Evolutionary conservation across 2,329 filamentous ascomycete genomes (phyloP), one percentile per base, ranked within the genome.

Genomic region (Microthyrium microscopicum): DNA sequence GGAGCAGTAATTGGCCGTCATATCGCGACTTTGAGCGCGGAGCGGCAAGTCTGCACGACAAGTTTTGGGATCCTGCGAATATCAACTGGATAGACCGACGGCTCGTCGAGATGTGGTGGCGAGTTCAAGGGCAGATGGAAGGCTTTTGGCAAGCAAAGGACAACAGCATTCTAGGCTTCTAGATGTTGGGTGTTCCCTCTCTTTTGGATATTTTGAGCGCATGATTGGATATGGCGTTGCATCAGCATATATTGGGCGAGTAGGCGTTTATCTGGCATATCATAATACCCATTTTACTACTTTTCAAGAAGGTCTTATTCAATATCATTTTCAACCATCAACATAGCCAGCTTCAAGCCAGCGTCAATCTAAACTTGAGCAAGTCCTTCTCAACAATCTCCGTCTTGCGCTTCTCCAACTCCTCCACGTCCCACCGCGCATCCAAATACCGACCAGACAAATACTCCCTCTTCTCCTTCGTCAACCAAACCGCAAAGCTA

Each of bases 31-130:
- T 27, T 8, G 29, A 31, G 22, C 24, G 19, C 4, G 26, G 34
- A 12, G 28, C 26, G 15, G 34, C 34, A 7, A 33, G 16, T n/a
- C 20, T 39, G 13, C 37, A 39, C 21, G 37, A 37, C 16, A 37
- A 37, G 17, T 39, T 37, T 20, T 39, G 37, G 37, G 31, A 36
- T 15, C 11, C 9, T 18, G 16, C 9, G 13, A 36, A 36, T 37
- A 30, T 22, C 19, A 18, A 15, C 3, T 26, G 31, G 29, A 21
- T 37, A 19, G 31, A 35, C 11, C 12, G 25, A 20, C 16, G 17
- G 18, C 13, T 37, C 6, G 35, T 37, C n/a, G 31, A 37, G 24
- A 37, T 18, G 22, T 37, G 35, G 35, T 36, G 29, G 30, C 18
- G 31, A 16, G 20, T 27, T 8, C 31, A 36, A 26, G 35, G 31